Conservation (phyloP, 2,329 filamentous ascomycete species). For the Epicoccum nigrum region DNA sequence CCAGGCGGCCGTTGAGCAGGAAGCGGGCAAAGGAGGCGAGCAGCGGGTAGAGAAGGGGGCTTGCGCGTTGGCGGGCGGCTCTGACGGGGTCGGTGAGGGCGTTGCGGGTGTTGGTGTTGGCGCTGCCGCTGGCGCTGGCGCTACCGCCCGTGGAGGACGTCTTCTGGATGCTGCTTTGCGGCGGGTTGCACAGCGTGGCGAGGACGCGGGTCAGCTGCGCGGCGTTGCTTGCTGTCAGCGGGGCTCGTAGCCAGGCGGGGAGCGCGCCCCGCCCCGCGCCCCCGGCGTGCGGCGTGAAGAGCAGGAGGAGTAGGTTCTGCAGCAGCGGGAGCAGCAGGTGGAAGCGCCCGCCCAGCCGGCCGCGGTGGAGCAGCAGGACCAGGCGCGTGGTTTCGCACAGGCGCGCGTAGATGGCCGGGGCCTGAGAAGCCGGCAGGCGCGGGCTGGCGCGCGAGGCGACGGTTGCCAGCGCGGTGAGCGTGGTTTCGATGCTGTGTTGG, state of each 20-base stretch:
- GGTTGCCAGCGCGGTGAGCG: conserved; percentile 45
- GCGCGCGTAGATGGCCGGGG: conserved; percentile 57
- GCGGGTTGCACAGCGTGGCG: conserved; percentile 66
- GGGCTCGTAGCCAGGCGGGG: conserved; percentile 40
- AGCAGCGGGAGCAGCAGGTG: conserved; percentile 64
- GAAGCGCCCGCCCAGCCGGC: conserved; percentile 64
- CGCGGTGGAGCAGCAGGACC: conserved; percentile 63
- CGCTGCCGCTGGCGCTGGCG: too few relatives aligned
- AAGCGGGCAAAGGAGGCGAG: conserved; percentile 63
- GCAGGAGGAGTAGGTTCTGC: conserved; percentile 60
- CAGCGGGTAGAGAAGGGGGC: conserved; percentile 63
- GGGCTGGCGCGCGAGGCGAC: conserved; percentile 43
- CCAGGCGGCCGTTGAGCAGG: conserved; percentile 57
- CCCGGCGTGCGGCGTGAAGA: conserved; percentile 57
- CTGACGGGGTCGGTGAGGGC: conserved; percentile 65
- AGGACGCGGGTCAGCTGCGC: conserved; percentile 61
- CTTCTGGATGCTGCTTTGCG: conserved; percentile 60
- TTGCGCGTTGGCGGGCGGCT: conserved; percentile 62
- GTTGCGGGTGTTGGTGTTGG: conserved; percentile 30
- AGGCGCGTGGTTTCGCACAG: conserved; percentile 61
- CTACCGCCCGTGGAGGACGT: conserved; percentile 39
- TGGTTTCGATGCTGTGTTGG: conserved; percentile 52
- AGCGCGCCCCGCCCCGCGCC: conserved; percentile 35
- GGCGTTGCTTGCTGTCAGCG: conserved; percentile 53
- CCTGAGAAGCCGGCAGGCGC: conserved; percentile 29